Percentiles rank a stretch among this genome's conserved stretches.
Evolutionary conservation across 1,284 basidiomycete species (phyloP).

Genomic region (Puccinia polysora): DNA sequence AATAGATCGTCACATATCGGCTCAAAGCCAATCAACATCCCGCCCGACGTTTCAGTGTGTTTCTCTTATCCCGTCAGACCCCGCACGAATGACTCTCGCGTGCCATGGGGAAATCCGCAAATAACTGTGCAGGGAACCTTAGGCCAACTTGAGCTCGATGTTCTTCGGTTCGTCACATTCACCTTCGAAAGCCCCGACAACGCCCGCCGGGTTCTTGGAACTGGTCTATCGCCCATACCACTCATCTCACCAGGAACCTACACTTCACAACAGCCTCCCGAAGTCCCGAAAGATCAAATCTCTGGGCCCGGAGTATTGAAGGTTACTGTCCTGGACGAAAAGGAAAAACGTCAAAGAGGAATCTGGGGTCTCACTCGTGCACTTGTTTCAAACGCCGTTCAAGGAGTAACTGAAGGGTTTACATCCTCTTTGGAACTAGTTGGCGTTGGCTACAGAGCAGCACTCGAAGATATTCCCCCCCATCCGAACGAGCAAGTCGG

Average conservation of each 20-base stretch:
- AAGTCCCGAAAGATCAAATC: slow-evolving; percentile 12
- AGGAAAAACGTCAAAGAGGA: slow-evolving; percentile 69
- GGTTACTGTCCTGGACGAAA: slow-evolving; percentile 67
- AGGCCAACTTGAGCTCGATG: slow-evolving; percentile 66
- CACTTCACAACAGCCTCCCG: slow-evolving; percentile 2
- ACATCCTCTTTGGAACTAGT: slow-evolving; percentile 76
- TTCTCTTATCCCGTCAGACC: slow-evolving; percentile 43
- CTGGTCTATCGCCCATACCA: slow-evolving; percentile 46
- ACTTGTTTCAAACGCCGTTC: slow-evolving; percentile 79
- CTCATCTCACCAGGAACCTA: slow-evolving; percentile 47
- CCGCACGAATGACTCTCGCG: slow-evolving; percentile 21
- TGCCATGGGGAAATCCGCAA: slow-evolving; percentile 48
- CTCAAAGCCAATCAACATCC: slow-evolving; percentile 69
- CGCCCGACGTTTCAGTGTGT: slow-evolving; percentile 63
- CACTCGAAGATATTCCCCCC: slow-evolving; percentile 75
- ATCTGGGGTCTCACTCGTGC: slow-evolving; percentile 93
- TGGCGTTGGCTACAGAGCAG: slow-evolving; percentile 88
- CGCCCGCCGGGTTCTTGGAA: slow-evolving; percentile 33
- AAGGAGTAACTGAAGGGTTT: slow-evolving; percentile 84
- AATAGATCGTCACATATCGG: slow-evolving; percentile 63
- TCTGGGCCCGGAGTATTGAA: slow-evolving; percentile 45
- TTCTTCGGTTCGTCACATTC: slow-evolving; percentile 51
- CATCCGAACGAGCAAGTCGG: slow-evolving; percentile 55
- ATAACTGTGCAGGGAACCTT: slow-evolving; percentile 70
- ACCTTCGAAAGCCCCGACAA: slow-evolving; percentile 13